phyloP scores from a whole-genome alignment of 257 asterid genomes.

The Knoxia roxburghii region DNA sequence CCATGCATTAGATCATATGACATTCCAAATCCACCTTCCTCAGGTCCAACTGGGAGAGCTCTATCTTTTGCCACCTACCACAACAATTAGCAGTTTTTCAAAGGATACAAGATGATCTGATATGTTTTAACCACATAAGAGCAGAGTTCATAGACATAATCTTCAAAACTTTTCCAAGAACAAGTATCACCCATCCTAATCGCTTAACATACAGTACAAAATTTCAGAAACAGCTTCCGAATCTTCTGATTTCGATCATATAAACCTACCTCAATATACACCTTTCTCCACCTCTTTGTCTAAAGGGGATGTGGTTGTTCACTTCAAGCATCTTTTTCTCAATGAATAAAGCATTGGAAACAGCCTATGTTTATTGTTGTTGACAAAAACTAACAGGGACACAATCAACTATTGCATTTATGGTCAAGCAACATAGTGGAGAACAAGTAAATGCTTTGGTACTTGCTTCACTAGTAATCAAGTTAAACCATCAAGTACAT shows the following conservation, averaged over 20 bases:
- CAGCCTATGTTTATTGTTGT: neutral
- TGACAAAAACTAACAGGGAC: neutral
- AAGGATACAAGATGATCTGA: too few relatives aligned
- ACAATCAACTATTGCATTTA: neutral
- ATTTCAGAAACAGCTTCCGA: neutral
- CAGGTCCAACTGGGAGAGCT: constrained; percentile 75
- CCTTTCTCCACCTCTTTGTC: neutral
- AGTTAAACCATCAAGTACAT: neutral
- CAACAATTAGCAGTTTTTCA: neutral
- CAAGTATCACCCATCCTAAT: neutral
- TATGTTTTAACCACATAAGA: too few relatives aligned
- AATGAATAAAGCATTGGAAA: neutral
- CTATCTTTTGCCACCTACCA: constrained; percentile 60
- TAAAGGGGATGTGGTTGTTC: neutral
- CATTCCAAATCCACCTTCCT: constrained; percentile 80
- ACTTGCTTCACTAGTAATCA: neutral
- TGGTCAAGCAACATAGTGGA: neutral
- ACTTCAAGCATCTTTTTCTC: neutral
- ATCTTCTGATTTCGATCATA: neutral
- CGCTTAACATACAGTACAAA: neutral
- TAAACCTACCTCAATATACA: neutral
- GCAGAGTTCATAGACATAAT: neutral
- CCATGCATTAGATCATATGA: constrained; percentile 70
- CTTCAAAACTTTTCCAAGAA: neutral
- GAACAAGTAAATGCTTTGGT: neutral